Base-by-base conservation (phyloP, 495 filamentous ascomycete genomes). In the Glarea lozoyensis region DNA sequence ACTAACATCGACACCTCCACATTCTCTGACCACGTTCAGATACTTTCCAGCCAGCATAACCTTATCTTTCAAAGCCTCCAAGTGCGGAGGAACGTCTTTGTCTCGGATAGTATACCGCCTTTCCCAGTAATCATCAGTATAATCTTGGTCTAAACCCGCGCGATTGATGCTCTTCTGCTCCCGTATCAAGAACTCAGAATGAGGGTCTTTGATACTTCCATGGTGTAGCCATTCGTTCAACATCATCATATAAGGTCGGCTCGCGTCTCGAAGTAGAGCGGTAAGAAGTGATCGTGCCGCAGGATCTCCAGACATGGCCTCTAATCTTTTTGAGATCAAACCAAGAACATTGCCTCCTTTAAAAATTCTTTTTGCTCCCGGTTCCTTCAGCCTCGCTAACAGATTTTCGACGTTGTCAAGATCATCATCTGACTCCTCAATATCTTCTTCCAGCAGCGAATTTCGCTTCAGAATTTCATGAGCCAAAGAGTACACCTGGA, bases 61-160 rank as follows among this genome's bases (percentile, higher is more conserved):
- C 56, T 94, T 96, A 44, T 94, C 88, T 53, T 86, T 90, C 42
- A 97, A 86, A 40, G 69, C 80, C 53, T 93, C 87, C 4, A 98
- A 74, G 58, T 98, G 92, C 10, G 92, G 90, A 2, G 92, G 92
- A 10, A 97, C 80, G 42, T 92, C 88, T 33, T 85, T 74, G 32
- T 94, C 84, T 31, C 92, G 78, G 46, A 97, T 86, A 10, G 88
- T 95, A 53, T 98, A 98, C 43, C 92, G 73, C 60, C 94, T 88
- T 56, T 97, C 92, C 92, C 92, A 98, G 60, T 98, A 98, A 52
- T 97, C 92, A 55, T 98, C 92, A 0, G 89, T 97, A 53, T 96
- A 98, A 62, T 98, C 92, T 54, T 94, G 79, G 57, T 96, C 88
- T 10, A 98, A 65, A 53, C 83, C 75, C 54, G 96, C 93, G 15